Base-by-base conservation (phyloP, 2,329 filamentous ascomycete genomes). In the Fusarium sp. region DNA sequence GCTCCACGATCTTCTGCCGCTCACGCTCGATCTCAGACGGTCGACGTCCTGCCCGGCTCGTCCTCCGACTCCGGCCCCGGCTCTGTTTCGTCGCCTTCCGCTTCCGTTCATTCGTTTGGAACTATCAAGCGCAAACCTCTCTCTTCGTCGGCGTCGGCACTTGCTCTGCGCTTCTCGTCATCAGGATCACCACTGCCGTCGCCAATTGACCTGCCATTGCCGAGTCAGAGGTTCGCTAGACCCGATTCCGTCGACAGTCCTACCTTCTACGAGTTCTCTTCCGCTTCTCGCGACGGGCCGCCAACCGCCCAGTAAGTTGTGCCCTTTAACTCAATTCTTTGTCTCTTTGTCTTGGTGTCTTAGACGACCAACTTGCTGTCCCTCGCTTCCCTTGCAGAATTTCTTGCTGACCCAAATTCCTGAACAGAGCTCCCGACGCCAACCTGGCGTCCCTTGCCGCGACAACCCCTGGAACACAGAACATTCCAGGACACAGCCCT, bases 101-200 rank as follows among this genome's bases (percentile, higher is more conserved):
- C 57, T 58, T 64, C 67, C 48, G 65, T 71, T 46, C 58, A 62
- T 32, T 68, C 71, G 57, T 60, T 71, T 60, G 67, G 61, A 29
- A 74, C 72, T 44, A 86, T 90, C 79, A 86, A 85, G 76, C 84
- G 89, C 67, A 90, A 91, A 80, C 88, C 89, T 57, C 77, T 91
- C 65, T 89, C 88, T 45, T 80, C 82, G 10, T 84, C 85, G 32
- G 86, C 67, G 40, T 75, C 69, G 51, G 60, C 61, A 48, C 57
- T 71, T 37, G 72, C 69, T 44, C 61, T 71, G 60, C 75, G 72
- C 62, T 75, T 69, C 61, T 77, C 73, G 37, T 74, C 72, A 37
- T 74, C 75, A 24, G 69, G 67, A 42, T 75, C 70, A 37, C 53
- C 70, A 48, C 54, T 75, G n/a, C 74, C 75, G 12, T 78, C 79